A percentile compares a stretch with the other conserved stretches of the same genome.
phyloP scores from a whole-genome alignment of 2,329 filamentous ascomycete genomes.

The Metarhizium humberi region DNA sequence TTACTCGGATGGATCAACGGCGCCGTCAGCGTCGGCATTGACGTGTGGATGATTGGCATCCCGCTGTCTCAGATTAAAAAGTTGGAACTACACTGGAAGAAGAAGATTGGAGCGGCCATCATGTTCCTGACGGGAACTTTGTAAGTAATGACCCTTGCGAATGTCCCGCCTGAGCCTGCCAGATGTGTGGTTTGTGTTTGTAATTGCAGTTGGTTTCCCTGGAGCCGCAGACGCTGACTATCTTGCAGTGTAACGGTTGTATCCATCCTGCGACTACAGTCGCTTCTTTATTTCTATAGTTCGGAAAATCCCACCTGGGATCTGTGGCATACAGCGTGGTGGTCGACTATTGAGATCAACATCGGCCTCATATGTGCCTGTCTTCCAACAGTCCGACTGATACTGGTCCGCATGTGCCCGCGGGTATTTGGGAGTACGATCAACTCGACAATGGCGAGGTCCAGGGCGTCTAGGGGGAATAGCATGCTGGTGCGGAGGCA shows the following conservation, averaged over 20 bases:
- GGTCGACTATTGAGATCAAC: conserved; percentile 8
- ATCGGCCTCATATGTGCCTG: conserved; percentile 7
- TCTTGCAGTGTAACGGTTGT: conserved; percentile 6
- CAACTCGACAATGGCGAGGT: background rate
- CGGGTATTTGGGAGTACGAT: conserved; percentile 2
- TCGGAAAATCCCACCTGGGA: conserved; percentile 6
- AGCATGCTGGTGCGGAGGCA: background rate
- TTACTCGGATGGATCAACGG: conserved; percentile 4
- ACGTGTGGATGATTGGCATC: conserved; percentile 6
- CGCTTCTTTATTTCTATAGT: conserved; percentile 4
- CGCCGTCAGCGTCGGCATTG: conserved; percentile 3
- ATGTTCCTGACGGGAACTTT: conserved; percentile 7
- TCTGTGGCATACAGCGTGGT: conserved; percentile 4
- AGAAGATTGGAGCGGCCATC: conserved; percentile 5
- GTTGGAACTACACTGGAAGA: conserved; percentile 5
- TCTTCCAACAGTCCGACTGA: conserved; percentile 1
- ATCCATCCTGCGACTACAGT: conserved; percentile 5
- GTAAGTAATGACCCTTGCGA: background rate
- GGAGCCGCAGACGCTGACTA: background rate
- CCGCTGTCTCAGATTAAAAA: conserved; percentile 5
- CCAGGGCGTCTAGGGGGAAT: background rate
- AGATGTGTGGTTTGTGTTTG: background rate
- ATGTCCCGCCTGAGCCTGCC: background rate
- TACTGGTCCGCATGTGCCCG: conserved; percentile 3
- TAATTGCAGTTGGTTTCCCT: background rate